Evolutionary conservation across 257 asterid genomes (phyloP), one percentile per base, ranked within the genome.

Genomic region (Knoxia roxburghii): DNA sequence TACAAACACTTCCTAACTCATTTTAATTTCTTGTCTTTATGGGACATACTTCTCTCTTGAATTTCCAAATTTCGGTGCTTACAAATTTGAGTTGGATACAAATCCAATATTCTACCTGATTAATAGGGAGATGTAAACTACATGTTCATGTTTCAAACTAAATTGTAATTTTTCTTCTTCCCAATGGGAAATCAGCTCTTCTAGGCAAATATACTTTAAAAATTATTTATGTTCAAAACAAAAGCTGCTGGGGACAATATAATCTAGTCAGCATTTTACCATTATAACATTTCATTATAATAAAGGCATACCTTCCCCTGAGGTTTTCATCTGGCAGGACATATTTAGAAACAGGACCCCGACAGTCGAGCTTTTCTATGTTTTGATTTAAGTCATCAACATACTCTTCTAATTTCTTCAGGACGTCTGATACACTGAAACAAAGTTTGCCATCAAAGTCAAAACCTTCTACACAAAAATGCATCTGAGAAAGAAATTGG

Each of bases 281-380:
- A 54, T 7, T 13, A 1, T 29, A 35, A 6, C 13, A 29, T 61
- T 39, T 33, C 6, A 39, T 41, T 26, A 32, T 24, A 21, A 1
- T 17, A 57, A 76, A 73, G 65, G 57, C 78, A 49, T 76, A 93
- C 98, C 96, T 86, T 83, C 97, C 97, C 76, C 84, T 83, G 66
- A 93, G 88, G 84, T 88, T 85, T 84, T 93, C 99, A 56, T 93
- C 99, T 21, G 87, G 99, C 69, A 93, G 82, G 62, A 75, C 83
- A 73, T 93, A 93, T 69, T 88, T 86, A 59, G 99, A 93, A 69
- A 88, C 95, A 49, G 94, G 94, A 7, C 99, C 97, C 49, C 95
- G 81, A 1, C 82, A 68, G 46, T 80, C 89, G 64, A 93, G 76
- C 68, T 82, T 88, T 60, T 90, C 99, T 55, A 93, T 83, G 86